Base-by-base conservation (phyloP, 805 yeast species). In the Suhomyces canberraensis region DNA sequence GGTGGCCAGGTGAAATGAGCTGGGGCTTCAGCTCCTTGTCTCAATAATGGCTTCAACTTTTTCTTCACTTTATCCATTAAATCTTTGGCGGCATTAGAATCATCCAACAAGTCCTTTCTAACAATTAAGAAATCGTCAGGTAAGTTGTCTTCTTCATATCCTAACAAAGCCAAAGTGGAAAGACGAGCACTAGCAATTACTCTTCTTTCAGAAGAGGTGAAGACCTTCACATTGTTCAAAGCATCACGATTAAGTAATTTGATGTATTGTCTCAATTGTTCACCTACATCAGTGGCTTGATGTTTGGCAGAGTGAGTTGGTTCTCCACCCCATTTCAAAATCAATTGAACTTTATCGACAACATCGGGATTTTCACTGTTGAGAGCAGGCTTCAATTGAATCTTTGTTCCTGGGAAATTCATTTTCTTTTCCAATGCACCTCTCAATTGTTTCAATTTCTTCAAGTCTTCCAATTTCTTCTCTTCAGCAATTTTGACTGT, bases 1-100 rank as follows among this genome's bases (percentile, higher is more conserved):
- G 93, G 86, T 1, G 99, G 98, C 99, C 99, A 93, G 0, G 98
- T 86, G 61, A 93, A 93, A 55, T 93, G 96, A 0, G 95, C 85
- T 13, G 98, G 98, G 0, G 98, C 96, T 50, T 88, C 95, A 37
- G 88, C 86, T 2, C 98, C 98, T 60, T 90, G 93, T 62, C 99
- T 78, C 36, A 93, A 69, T 52, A 93, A 69, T 1, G 98, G 97
- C 62, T 93, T 93, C 54, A 93, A 73, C 69, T 90, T 88, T 78
- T 93, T 93, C 63, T 93, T 93, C 25, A 93, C 99, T 54, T 89
- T 86, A 55, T 93, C 99, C 98, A 91, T 93, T 33, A 88, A 70
- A 57, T 88, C 97, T 56, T 93, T 93, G 2, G 99, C 99, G 1
- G 99, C 99, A 57, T 93, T 93, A 31, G 95, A 83, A 61, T 93